A percentile compares a stretch with the other conserved stretches of the same genome.
These are phyloP conservation scores for Rhynchosporium graminicola DNA, from an alignment of 2,329 filamentous ascomycete species.

Conservation along the genomic window DNA sequence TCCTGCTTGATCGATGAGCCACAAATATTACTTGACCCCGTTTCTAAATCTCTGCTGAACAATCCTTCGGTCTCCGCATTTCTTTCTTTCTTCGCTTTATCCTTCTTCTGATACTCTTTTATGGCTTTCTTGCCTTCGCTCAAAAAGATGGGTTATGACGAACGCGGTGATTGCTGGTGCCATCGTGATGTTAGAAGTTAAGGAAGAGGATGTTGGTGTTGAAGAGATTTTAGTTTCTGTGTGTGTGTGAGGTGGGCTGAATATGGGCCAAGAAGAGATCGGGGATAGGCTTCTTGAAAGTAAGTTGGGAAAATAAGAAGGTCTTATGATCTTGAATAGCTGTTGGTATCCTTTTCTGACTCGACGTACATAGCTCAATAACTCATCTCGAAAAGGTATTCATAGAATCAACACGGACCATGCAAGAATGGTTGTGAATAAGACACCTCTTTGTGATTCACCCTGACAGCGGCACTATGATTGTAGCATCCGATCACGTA, in stretches of 20 bases:
- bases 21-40: not conserved
- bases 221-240: not conserved
- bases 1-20: not conserved
- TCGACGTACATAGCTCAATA: too few species aligned
- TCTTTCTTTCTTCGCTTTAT: not conserved
- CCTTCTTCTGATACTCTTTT: not conserved
- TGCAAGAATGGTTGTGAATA: too few species aligned
- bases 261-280: too few species aligned
- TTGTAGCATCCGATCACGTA: too few species aligned
- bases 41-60: not conserved
- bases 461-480: too few species aligned
- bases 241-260: not conserved
- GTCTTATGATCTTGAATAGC: too few species aligned
- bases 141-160: not conserved
- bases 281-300: too few species aligned
- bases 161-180: not conserved
- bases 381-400: too few species aligned
- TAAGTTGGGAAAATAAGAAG: too few species aligned
- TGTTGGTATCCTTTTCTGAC: too few species aligned
- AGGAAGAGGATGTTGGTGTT: not conserved
- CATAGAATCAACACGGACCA: too few species aligned
- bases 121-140: not conserved
- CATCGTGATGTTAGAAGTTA: not conserved
- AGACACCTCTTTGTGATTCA: too few species aligned
- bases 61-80: not conserved